Evolutionary conservation across 352 stramenopile species (phyloP).

Genomic region (Thalassiosira hispida): DNA sequence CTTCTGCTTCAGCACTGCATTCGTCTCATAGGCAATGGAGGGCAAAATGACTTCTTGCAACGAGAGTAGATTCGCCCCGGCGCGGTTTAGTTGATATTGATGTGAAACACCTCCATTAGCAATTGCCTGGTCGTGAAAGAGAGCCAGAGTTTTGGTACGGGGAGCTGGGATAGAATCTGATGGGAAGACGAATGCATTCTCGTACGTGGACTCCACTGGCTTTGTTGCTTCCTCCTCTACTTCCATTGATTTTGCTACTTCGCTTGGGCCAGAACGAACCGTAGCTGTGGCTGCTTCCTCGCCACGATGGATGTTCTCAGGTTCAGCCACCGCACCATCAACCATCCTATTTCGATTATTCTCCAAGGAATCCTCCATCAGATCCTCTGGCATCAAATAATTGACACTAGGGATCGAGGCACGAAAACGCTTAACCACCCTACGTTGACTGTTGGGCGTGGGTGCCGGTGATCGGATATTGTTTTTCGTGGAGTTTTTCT

Average conservation of each 20-base stretch:
- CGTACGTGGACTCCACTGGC: conserved; percentile 12
- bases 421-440: conserved; percentile 51
- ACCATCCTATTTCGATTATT: conserved; percentile 9
- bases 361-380: conserved; percentile 35
- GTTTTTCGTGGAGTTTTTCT: conserved; percentile 20
- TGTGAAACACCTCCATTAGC: conserved; percentile 40
- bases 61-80: conserved; percentile 47
- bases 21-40: conserved; percentile 45
- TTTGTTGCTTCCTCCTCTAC: not conserved
- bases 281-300: not conserved
- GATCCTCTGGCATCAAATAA: conserved; percentile 44
- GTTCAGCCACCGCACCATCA: not conserved
- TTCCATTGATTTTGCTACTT: conserved; percentile 12
- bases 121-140: conserved; percentile 46
- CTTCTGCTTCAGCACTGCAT: conserved; percentile 41
- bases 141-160: conserved; percentile 26
- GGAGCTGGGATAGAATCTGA: conserved; percentile 25
- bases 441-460: conserved; percentile 58
- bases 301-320: not conserved
- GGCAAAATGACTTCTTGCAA: conserved; percentile 62
- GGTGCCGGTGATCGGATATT: conserved; percentile 43
- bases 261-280: not conserved
- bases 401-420: conserved; percentile 45
- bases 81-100: conserved; percentile 54
- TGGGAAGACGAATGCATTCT: conserved; percentile 53